These are phyloP conservation scores for Clathrus columnatus DNA, from an alignment of 768 basidiomycete species.

Conservation along the genomic window DNA sequence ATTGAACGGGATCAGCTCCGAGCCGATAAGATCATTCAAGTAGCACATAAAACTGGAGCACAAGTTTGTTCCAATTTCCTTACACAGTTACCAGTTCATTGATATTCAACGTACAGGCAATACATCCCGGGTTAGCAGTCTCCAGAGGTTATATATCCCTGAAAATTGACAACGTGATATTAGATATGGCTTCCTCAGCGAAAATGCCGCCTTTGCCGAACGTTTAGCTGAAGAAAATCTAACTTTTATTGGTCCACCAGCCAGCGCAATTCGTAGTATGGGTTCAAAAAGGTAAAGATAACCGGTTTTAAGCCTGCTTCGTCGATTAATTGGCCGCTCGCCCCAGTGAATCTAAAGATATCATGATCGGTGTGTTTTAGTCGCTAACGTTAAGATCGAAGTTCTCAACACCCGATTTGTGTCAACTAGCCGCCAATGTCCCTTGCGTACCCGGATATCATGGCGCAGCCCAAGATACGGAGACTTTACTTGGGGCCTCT, in stretches of 20 bases:
- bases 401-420: too few species aligned
- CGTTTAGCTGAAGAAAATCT: conserved; percentile 69
- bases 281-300: conserved; percentile 76
- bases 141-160: background rate
- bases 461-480: conserved; percentile 67
- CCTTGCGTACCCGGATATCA: conserved; percentile 96
- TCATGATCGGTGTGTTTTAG: conserved; percentile 61
- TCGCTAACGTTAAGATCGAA: conserved; percentile 1
- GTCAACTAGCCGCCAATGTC: conserved; percentile 68
- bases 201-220: conserved; percentile 78
- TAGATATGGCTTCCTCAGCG: conserved; percentile 86
- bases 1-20: conserved; percentile 46
- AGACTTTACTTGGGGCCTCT: conserved; percentile 61
- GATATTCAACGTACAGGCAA: conserved; percentile 43
- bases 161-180: conserved; percentile 2
- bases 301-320: background rate
- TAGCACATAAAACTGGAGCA: conserved; percentile 73
- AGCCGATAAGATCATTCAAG: conserved; percentile 81
- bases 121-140: conserved; percentile 79
- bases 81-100: background rate
- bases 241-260: conserved; percentile 85
- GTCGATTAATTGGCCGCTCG: background rate
- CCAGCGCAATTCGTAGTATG: conserved; percentile 85
- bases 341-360: conserved; percentile 84
- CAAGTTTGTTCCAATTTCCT: conserved; percentile 29